A percentile compares a stretch with the other conserved stretches of the same genome.
These are phyloP conservation scores for Ascochyta fabae DNA, from an alignment of 2,329 filamentous ascomycete genomes.

Conservation along the genomic window DNA sequence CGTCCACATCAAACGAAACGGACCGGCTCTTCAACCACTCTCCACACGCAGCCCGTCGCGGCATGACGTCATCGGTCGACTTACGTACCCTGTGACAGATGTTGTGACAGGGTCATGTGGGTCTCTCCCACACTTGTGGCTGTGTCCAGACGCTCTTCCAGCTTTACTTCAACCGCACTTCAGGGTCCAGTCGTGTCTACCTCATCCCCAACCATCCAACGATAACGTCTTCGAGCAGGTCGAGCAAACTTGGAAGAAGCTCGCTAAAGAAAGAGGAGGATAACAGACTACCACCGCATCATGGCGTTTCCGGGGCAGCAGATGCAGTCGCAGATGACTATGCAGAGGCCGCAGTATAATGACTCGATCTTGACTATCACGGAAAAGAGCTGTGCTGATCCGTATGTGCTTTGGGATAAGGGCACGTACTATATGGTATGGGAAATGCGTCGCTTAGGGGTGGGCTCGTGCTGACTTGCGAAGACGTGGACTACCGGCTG, in stretches of 20 bases:
- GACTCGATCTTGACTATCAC: constrained; percentile 53
- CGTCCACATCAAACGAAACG: constrained; percentile 6
- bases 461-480: neutral
- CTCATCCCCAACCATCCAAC: neutral
- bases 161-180: neutral
- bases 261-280: neutral
- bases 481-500: constrained; percentile 55
- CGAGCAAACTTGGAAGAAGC: too few relatives aligned
- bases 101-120: constrained; percentile 9
- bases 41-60: neutral
- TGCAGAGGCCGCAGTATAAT: constrained; percentile 41
- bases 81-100: neutral
- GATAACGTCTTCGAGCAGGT: neutral
- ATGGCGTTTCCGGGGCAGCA: constrained; percentile 25
- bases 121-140: neutral
- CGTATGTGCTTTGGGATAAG: constrained; percentile 52
- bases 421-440: constrained; percentile 54
- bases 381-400: constrained; percentile 51
- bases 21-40: neutral
- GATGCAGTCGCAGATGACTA: constrained; percentile 22
- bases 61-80: constrained; percentile 11
- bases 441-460: neutral
- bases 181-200: neutral
- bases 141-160: neutral
- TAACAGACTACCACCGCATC: neutral